Base-by-base conservation (phyloP, 164 flowering plant genomes). In the Sextonia rubra region DNA sequence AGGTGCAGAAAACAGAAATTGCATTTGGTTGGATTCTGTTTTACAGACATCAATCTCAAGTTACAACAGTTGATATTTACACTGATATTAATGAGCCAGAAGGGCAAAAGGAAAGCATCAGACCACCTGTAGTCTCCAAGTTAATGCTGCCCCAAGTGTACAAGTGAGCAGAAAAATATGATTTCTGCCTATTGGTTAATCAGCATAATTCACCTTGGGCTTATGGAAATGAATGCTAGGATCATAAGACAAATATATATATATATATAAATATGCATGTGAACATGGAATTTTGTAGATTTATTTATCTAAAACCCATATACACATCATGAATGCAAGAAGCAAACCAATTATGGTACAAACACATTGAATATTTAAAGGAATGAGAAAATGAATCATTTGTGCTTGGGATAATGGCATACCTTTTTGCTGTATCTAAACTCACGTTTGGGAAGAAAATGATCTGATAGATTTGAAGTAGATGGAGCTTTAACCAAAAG, bases 361-460 rank as follows among this genome's bases (percentile, higher is more conserved):
- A 47, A 6, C 2, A 12, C 23, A 8, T 18, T 55, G 17, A 49
- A 69, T 8, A 49, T 29, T 29, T 37, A 60, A 29, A 58, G 14
- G 58, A 27, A 65, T 15, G 30, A 64, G 66, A 68, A 69, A 70
- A 18, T 15, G 30, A 63, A 55, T 22, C 37, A 60, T 20, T 27
- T 48, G 20, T 52, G 12, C 49, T 27, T 47, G 18, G 26, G 17
- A 23, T 55, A 15, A 73, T 15, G 29, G n/a, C 61, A 68, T 83
- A 93, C 98, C 98, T 89, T 93, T 71, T 84, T 95, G 83, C 73
- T 84, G 82, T 82, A 88, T 77, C 75, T 88, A 86, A 88, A 90
- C 29, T 90, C 99, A n/a, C 97, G 94, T 78, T 90, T 93, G 60
- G 97, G 98, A 77, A 95, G 97, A 83, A 95, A 95, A 88, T 93